Evolutionary conservation across 805 yeast species (phyloP).

Genomic region (Yarrowia sp.): DNA sequence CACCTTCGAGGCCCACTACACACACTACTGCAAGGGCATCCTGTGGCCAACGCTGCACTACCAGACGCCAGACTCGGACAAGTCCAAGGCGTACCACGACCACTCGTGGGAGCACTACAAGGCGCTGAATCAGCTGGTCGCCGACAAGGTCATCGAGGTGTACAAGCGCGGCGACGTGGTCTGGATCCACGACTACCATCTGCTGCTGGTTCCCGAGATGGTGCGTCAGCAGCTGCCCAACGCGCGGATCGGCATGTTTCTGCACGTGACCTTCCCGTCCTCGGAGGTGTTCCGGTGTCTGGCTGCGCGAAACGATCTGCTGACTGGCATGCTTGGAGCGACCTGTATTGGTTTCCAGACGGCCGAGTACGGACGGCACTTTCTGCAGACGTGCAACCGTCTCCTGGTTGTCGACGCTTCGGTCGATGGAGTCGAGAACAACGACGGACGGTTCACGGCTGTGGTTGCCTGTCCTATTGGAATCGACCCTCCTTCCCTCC

Average conservation of each 20-base stretch:
- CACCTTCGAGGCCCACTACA: conserved; percentile 86
- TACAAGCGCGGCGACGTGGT: conserved; percentile 75
- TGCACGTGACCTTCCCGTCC: conserved; percentile 94
- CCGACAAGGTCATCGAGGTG: conserved; percentile 64
- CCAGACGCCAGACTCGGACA: conserved; percentile 93
- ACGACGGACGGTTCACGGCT: conserved; percentile 36
- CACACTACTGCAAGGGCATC: conserved; percentile 87
- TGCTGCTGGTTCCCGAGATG: conserved; percentile 82
- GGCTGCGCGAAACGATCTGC: conserved; percentile 75
- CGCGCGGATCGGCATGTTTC: conserved; percentile 86
- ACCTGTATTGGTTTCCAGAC: conserved; percentile 87
- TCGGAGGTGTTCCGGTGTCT: conserved; percentile 92
- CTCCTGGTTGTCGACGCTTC: conserved; percentile 80
- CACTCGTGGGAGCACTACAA: conserved; percentile 89
- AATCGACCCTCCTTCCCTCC: conserved; percentile 47
- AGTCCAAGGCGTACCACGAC: conserved; percentile 90
- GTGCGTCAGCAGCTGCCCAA: conserved; percentile 69
- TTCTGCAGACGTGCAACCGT: conserved; percentile 83
- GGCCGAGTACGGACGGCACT: conserved; percentile 89
- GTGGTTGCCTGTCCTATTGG: conserved; percentile 44
- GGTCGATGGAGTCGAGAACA: conserved; percentile 79
- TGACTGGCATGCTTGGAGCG: conserved; percentile 85
- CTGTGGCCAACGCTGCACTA: conserved; percentile 95
- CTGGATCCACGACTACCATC: conserved; percentile 95
- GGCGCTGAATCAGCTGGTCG: conserved; percentile 70